Conservation (phyloP, 225 moss, liverwort and hornwort species). For the Ulota crispa region DNA sequence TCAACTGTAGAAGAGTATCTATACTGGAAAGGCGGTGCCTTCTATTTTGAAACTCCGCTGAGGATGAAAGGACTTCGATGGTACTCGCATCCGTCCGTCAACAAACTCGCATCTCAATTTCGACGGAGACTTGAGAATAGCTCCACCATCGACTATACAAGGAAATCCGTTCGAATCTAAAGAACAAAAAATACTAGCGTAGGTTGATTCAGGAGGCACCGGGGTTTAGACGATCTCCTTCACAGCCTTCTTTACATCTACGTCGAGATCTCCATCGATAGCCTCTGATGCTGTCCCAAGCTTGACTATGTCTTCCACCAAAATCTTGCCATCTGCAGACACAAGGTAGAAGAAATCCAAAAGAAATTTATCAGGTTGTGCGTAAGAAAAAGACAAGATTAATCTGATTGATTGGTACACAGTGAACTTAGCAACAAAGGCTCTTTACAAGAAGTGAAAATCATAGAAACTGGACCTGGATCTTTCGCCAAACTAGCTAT, state of each 20-base stretch:
- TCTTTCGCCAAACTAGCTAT: slow-evolving; percentile 97
- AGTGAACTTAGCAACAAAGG: background rate
- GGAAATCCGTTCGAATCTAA: slow-evolving; percentile 43
- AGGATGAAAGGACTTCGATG: slow-evolving; percentile 27
- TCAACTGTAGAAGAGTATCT: slow-evolving; percentile 9
- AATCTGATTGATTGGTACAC: background rate
- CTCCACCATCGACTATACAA: slow-evolving; percentile 61
- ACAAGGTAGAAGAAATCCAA: background rate
- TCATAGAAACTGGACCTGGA: slow-evolving; percentile 52
- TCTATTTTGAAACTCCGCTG: slow-evolving; percentile 4
- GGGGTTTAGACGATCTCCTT: slow-evolving; percentile 20
- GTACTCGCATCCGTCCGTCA: slow-evolving; percentile 34
- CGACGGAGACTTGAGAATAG: slow-evolving; percentile 32
- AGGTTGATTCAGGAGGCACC: slow-evolving; percentile 14
- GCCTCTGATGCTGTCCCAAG: slow-evolving; percentile 79
- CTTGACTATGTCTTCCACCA: slow-evolving; percentile 98
- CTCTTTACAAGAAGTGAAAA: background rate
- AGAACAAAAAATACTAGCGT: slow-evolving; percentile 40
- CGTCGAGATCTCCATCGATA: slow-evolving; percentile 48
- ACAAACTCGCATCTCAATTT: slow-evolving; percentile 58
- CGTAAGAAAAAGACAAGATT: background rate
- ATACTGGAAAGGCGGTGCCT: background rate
- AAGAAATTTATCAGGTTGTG: background rate
- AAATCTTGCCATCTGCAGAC: slow-evolving; percentile 93
- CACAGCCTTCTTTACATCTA: slow-evolving; percentile 24